Conservation (phyloP, 768 basidiomycete species). For the Neoboletus brunneissimus region DNA sequence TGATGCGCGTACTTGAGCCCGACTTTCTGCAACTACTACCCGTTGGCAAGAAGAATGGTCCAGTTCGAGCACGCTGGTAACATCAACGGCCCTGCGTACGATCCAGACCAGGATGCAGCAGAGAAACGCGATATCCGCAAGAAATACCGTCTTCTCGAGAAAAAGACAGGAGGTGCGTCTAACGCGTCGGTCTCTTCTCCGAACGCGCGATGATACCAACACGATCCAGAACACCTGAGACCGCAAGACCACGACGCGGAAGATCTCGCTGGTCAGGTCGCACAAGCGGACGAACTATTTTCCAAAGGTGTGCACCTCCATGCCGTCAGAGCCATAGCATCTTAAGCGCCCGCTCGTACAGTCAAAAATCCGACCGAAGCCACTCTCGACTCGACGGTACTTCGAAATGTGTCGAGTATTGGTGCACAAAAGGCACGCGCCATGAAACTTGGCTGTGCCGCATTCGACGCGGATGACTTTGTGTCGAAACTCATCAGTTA, state of each 20-base stretch:
- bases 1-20: conserved; percentile 1
- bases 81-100: conserved; percentile 49
- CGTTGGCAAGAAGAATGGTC: conserved; percentile 16
- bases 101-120: conserved; percentile 82
- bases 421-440: conserved; percentile 86
- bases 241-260: conserved; percentile 56
- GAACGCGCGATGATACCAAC: neutral
- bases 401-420: conserved; percentile 73
- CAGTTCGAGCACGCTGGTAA: conserved; percentile 7
- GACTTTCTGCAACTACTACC: neutral
- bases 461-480: conserved; percentile 93
- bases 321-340: neutral
- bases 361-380: conserved; percentile 86
- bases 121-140: conserved; percentile 73
- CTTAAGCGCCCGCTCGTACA: conserved; percentile 23
- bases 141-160: conserved; percentile 66
- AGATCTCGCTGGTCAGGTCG: conserved; percentile 53
- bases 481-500: conserved; percentile 68
- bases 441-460: conserved; percentile 82
- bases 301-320: conserved; percentile 46
- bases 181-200: neutral
- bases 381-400: conserved; percentile 80
- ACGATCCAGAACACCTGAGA: conserved; percentile 42
- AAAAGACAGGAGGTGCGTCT: conserved; percentile 58
- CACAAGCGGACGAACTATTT: conserved; percentile 60